A percentile compares a stretch with the other conserved stretches of the same genome.
These are phyloP conservation scores for Aspergillus costaricaensis DNA, from an alignment of 2,329 filamentous ascomycete genomes.

Conservation along the genomic window DNA sequence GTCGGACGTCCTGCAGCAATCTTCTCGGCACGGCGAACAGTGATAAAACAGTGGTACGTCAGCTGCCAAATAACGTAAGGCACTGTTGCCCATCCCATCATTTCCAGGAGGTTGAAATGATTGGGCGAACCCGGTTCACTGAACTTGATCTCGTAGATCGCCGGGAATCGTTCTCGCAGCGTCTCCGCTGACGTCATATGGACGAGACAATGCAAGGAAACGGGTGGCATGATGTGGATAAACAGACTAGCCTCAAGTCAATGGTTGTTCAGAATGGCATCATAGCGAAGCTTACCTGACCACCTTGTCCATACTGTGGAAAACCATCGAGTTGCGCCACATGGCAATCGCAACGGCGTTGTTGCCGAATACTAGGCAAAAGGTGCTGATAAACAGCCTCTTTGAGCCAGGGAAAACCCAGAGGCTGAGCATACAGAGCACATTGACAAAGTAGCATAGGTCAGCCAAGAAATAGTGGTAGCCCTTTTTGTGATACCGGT, in stretches of 20 bases:
- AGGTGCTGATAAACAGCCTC: constrained; percentile 86
- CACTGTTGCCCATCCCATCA: constrained; percentile 92
- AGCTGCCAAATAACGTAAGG: constrained; percentile 95
- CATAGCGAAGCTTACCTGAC: constrained; percentile 61
- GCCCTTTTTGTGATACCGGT: constrained; percentile 85
- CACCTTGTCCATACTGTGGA: constrained; percentile 98
- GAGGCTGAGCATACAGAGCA: constrained; percentile 76
- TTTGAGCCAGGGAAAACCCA: constrained; percentile 92
- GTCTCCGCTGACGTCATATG: constrained; percentile 71
- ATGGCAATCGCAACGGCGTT: constrained; percentile 97
- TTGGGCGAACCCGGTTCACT: constrained; percentile 69
- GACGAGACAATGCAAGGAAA: constrained; percentile 86
- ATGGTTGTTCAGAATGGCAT: background rate
- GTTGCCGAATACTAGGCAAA: constrained; percentile 91
- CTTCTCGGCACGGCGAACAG: constrained; percentile 88
- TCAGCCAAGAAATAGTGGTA: constrained; percentile 98
- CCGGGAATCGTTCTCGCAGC: constrained; percentile 74
- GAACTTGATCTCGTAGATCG: constrained; percentile 77
- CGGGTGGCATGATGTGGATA: constrained; percentile 98
- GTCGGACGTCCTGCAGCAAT: constrained; percentile 94
- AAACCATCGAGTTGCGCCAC: constrained; percentile 98
- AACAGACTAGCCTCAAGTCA: constrained; percentile 65
- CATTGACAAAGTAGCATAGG: constrained; percentile 97
- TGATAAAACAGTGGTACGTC: constrained; percentile 91
- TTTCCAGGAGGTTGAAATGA: constrained; percentile 76